Evolutionary conservation across 1,139 yeast species (phyloP), one percentile per base, ranked within the genome.

Genomic region (Blastobotrys niveus): DNA sequence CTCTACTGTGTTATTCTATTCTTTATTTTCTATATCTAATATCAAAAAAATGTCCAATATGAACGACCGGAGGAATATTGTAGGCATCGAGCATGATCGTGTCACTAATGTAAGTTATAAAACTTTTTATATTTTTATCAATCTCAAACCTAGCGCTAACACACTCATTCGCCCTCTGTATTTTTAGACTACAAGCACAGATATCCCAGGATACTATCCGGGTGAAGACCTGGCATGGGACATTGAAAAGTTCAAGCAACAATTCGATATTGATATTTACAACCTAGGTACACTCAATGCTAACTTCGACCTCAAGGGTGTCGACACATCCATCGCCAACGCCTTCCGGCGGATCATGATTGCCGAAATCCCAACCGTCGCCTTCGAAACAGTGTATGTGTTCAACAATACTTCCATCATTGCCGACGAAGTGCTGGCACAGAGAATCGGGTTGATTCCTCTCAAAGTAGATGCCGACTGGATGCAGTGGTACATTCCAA

Each of bases 301-400:
- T 51, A 88, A 86, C 64, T 91, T 91, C 58, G 98, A 91, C 64
- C 72, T 93, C 53, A 70, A 85, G 48, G 82, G 87, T 55, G 70
- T 89, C 41, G 98, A 91, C 63, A 85, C 97, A 2, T 85, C 97
- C 12, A 72, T 91, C 47, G 91, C 97, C 42, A 91, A 91, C 70
- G 97, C 98, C 0, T 88, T 91, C 68, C 84, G 98, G 62, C 83
- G 98, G 62, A 85, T 91, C 56, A 89, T 91, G 96, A 80, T 91
- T 51, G 79, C 96, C 1, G 98, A 91, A 64, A 95, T 91, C 27
- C 98, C 98, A 17, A 77, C 93, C 3, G 94, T 91, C 38, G 98
- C 98, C 7, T 85, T 95, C 24, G 98, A 91, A 65, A 78, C 84
- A 51, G 87, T 91, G 25, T 89, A 83, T 63, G 76, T 91, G 52